Evolutionary conservation across 169 alveolate species (phyloP).

Genomic region (Plasmodium vivax): DNA sequence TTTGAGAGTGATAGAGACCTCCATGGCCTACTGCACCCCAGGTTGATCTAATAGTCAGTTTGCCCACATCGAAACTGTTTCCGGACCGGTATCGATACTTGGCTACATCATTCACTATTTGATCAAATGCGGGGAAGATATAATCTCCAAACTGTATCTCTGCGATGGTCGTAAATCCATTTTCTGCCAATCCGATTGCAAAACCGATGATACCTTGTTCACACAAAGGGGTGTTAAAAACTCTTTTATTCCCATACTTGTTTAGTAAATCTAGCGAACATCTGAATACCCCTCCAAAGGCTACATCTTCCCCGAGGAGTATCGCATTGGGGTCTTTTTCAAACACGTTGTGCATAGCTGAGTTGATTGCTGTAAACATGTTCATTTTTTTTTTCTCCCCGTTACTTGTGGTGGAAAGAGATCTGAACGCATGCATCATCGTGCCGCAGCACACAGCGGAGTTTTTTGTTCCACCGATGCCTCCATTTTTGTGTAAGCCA

Average conservation of each 20-base stretch:
- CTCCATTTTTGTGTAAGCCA: constrained; percentile 15
- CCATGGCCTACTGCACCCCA: constrained; percentile 99
- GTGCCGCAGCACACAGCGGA: neutral
- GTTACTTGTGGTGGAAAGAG: constrained; percentile 8
- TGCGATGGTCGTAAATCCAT: constrained; percentile 94
- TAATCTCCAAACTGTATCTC: constrained; percentile 98
- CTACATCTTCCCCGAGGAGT: constrained; percentile 98
- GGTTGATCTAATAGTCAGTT: constrained; percentile 93
- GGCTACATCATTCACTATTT: constrained; percentile 97
- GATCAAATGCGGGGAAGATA: constrained; percentile 98
- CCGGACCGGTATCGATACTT: constrained; percentile 95
- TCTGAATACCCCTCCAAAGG: constrained; percentile 99
- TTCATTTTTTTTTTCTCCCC: constrained; percentile 86
- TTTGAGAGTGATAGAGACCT: constrained; percentile 95
- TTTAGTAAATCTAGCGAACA: constrained; percentile 94
- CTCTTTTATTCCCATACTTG: constrained; percentile 94
- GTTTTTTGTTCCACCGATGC: constrained; percentile 1
- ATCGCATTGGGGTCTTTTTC: constrained; percentile 91
- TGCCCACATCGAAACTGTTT: constrained; percentile 94
- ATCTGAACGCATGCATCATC: neutral
- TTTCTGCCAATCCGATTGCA: constrained; percentile 96
- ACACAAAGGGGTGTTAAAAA: constrained; percentile 96
- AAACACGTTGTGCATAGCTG: constrained; percentile 94
- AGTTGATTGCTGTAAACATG: constrained; percentile 93
- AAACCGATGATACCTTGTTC: constrained; percentile 98